Conservation (phyloP, 2,329 filamentous ascomycete genomes). For the Pseudogymnoascus sp. region DNA sequence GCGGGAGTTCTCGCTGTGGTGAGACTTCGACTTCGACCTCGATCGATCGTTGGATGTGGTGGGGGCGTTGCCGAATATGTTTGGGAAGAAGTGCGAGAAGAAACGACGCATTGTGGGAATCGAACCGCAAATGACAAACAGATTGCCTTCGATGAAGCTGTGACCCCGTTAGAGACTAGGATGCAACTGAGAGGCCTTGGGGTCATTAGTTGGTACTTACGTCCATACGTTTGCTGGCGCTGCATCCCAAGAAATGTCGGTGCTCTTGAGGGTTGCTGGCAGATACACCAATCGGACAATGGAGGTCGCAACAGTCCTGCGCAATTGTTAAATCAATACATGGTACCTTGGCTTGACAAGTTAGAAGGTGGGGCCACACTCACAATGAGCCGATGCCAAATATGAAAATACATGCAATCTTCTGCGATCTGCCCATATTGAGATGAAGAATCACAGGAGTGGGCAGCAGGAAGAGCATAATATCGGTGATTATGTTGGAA, state of each 20-base stretch:
- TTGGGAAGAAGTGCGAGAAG: constrained; percentile 32
- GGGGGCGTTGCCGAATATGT: constrained; percentile 20
- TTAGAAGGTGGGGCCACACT: constrained; percentile 15
- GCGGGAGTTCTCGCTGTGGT: background rate
- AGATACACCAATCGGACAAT: constrained; percentile 27
- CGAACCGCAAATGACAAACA: constrained; percentile 35
- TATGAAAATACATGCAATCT: constrained; percentile 36
- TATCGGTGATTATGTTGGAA: constrained; percentile 39
- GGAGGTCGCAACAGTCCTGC: constrained; percentile 31
- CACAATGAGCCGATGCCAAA: constrained; percentile 39
- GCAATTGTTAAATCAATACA: background rate
- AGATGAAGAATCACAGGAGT: constrained; percentile 39
- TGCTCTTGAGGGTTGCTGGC: constrained; percentile 21
- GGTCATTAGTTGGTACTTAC: constrained; percentile 17
- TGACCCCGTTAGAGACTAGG: background rate
- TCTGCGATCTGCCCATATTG: constrained; percentile 38
- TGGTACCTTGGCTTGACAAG: background rate
- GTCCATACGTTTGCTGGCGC: constrained; percentile 27
- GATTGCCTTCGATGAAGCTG: constrained; percentile 33
- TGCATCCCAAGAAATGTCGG: constrained; percentile 28
- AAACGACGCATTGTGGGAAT: constrained; percentile 35
- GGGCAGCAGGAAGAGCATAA: constrained; percentile 39
- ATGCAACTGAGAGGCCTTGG: background rate
- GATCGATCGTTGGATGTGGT: background rate
- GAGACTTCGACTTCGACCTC: background rate